Evolutionary conservation across 1,284 basidiomycete species (phyloP), one percentile per base, ranked within the genome.

Genomic region (Apiotrichum siamense): DNA sequence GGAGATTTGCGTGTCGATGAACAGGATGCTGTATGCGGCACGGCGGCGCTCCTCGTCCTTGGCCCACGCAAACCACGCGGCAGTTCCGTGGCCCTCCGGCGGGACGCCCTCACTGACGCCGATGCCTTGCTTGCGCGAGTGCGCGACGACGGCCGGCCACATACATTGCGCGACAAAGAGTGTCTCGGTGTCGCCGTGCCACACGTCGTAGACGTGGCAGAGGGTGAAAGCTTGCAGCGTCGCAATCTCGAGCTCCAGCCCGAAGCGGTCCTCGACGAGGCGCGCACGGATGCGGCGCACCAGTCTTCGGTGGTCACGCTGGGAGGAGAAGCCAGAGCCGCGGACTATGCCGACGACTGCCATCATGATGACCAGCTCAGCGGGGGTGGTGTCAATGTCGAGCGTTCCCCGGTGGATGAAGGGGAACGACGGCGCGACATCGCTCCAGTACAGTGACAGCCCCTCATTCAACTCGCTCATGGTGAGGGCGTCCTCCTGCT

Each of bases 351-450:
- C 69, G 7, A 55, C 47, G 35, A 71, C 59, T 18, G 58, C 55
- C 65, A 71, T 67, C 59, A 71, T 64, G 42, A 63, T 35, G 45
- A 69, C 46, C 7, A 71, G 54, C 35, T 68, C 60, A 17, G 50
- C 10, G 2, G 67, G 54, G n/a, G 65, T 60, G 2, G 56, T 41
- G 32, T 63, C 48, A 20, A 60, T 23, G 47, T 66, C 63, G 44
- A 71, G 67, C 13, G 67, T 71, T 0, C 63, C 63, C 2, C 58
- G 61, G 55, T 71, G 69, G 36, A 71, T 65, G 47, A 69, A 68
- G 4, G 69, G 69, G 43, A 62, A 69, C 15, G 57, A 62, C 2
- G 66, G 65, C 7, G 69, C 62, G 21, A 66, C 58, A 18, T 58
- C 46, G 2, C 50, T 52, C 67, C 67, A 71, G 50, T 67, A 69